Evolutionary conservation across 2,329 filamentous ascomycete genomes (phyloP), one percentile per base, ranked within the genome.

Genomic region (Fusarium papillatum): DNA sequence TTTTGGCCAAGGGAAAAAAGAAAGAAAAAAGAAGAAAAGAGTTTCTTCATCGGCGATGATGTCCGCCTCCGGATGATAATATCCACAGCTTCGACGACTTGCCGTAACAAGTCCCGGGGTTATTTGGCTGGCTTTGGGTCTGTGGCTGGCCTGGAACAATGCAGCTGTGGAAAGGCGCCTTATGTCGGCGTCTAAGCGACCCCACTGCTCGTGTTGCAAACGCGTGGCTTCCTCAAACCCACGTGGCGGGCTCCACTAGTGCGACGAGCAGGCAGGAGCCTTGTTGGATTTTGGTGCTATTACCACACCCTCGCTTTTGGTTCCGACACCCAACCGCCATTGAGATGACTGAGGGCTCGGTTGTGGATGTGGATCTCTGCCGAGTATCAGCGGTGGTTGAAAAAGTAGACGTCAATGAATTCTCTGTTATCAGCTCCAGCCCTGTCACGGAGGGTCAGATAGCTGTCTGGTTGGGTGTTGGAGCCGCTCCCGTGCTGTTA

Each of bases 231-330:
- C 46, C 69, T 74, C 61, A 77, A 79, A 74, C 69, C 80, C 80
- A 81, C 80, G 80, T 81, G 80, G 80, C 78, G 68, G 71, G 67
- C 70, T 74, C 78, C 76, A 72, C 77, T 64, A 65, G 60, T 59
- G 71, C 48, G 63, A 73, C 67, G 66, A 43, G 64, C 70, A 69
- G 68, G 64, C 53, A 22, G 60, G 64, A 69, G 66, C 53, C 66
- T 26, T 67, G 69, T 72, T 53, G 26, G 69, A 55, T 64, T 38
- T 55, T 13, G 10, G 8, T 31, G 22, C 71, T 78, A 74, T 53
- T 14, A 43, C 64, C 78, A 80, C 78, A 67, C 78, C 78, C 60
- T 64, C 38, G 9, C 10, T 19, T 31, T 59, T 24, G 7, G 31
- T 14, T 16, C 22, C 19, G 22, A 62, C 66, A 31, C 70, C 50